Evolutionary conservation across 2,329 filamentous ascomycete genomes (phyloP), one percentile per base, ranked within the genome.

Genomic region (Dactylellina cionopaga): DNA sequence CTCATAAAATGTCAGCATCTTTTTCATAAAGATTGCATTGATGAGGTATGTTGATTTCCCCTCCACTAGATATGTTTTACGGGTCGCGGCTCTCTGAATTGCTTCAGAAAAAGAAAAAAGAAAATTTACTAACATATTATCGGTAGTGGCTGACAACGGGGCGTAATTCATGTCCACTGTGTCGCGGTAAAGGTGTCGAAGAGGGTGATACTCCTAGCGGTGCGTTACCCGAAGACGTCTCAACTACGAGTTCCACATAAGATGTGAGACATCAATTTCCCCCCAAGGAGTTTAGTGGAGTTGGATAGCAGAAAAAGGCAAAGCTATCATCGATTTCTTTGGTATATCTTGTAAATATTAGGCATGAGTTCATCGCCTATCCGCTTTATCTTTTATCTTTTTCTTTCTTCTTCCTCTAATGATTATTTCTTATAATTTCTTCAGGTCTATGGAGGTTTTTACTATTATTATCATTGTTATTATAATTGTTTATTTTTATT

Each of bases 1-100:
- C 81, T 90, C 68, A 81, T 83, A 66, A 88, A 87, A 78, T 90
- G 88, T 80, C 84, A 84, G 47, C 88, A 90, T 78, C 78, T 89
- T 68, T 90, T 88, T 80, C 88, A 90, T 80, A 85, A 84, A 75
- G 85, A 89, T 75, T 90, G 88, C 79, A 90, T 90, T 78, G 88
- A 90, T 78, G 85, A 89, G 83, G 87, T 89, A 81, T 77, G 83
- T 77, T 37, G 5, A 15, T 29, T 37, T 13, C 35, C 13, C 19
- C 27, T 19, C 46, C 19, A 19, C 2, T 17, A 29, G 1, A 6
- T 6, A 47, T 25, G 15, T 33, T 24, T 44, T 59, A 22, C 27
- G 29, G 52, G 56, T 74, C 78, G 19, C 46, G 58, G 77, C 44
- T 59, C 17, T 54, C 47, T 55, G 7, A 58, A 60, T 9, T 35